phyloP scores from a whole-genome alignment of 306 rosid species.

The Cucurbita pepo region DNA sequence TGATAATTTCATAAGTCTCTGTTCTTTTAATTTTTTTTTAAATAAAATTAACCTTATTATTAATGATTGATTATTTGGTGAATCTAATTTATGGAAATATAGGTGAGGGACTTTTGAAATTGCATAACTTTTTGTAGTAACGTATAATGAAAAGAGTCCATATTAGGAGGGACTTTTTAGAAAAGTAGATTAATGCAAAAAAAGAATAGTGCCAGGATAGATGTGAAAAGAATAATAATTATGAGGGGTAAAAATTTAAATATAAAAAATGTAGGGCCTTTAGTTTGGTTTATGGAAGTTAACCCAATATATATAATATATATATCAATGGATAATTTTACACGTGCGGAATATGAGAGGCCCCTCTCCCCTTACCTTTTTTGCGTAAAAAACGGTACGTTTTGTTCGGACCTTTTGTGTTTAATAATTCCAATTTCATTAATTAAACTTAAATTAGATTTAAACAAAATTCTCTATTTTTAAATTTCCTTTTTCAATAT shows the following conservation, averaged over 20 bases:
- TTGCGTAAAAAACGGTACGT: background rate
- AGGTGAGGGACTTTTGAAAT: background rate
- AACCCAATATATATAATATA: too few species aligned
- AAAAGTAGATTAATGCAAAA: background rate
- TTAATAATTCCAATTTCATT: background rate
- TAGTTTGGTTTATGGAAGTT: background rate
- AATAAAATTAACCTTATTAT: too few species aligned
- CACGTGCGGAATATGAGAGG: background rate
- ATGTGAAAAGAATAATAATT: background rate
- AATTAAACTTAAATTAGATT: background rate
- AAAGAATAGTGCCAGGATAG: background rate
- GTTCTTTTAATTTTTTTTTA: too few species aligned
- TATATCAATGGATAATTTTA: background rate
- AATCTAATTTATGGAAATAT: background rate
- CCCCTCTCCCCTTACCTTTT: background rate
- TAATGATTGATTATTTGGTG: background rate
- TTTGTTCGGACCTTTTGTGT: background rate
- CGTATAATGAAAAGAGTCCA: background rate
- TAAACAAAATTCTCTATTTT: too few species aligned
- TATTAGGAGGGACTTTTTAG: background rate
- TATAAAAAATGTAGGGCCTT: background rate
- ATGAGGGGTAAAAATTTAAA: background rate
- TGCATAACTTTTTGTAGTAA: background rate
- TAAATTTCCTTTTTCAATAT: too few species aligned
- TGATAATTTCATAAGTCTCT: too few species aligned